Conservation (phyloP, 2,329 filamentous ascomycete genomes). For the Aspergillus sp. region DNA sequence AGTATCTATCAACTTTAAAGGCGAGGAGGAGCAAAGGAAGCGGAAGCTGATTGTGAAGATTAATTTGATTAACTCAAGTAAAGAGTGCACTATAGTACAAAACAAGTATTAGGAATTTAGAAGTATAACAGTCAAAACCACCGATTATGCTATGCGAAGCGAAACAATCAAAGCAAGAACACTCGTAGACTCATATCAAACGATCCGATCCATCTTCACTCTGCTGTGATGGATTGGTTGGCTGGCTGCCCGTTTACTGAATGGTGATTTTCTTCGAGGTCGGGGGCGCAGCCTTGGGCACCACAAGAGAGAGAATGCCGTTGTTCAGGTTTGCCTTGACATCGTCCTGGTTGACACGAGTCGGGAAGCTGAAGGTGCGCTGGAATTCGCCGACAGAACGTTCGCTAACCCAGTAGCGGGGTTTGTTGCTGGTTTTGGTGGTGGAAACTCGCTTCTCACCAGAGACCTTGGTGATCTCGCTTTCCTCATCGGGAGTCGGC, state of each 20-base stretch:
- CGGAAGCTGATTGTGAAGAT: not conserved
- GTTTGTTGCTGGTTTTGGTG: conserved; percentile 20
- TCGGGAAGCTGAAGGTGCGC: conserved; percentile 59
- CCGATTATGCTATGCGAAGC: not conserved
- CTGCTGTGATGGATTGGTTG: not conserved
- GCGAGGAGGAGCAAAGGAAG: not conserved
- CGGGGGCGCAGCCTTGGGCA: conserved; percentile 56
- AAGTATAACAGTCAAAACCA: not conserved
- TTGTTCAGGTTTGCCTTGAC: conserved; percentile 63
- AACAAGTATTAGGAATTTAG: not conserved
- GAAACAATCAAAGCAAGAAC: not conserved
- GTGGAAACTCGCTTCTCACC: conserved; percentile 23
- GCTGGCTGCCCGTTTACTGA: conserved; percentile 41
- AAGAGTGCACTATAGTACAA: not conserved
- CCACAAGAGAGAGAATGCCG: conserved; percentile 57
- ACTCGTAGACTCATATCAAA: not conserved
- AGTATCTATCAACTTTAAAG: too few species aligned
- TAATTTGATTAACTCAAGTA: not conserved
- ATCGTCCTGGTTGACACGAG: conserved; percentile 58
- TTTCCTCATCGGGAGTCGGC: conserved; percentile 12
- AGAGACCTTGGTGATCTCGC: conserved; percentile 31
- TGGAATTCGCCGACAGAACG: conserved; percentile 60
- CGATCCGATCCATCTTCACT: not conserved
- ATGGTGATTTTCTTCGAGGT: conserved; percentile 55
- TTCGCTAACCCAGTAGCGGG: conserved; percentile 61